Evolutionary conservation across 2,329 filamentous ascomycete genomes (phyloP).

Genomic region (Penicillium decumbens): DNA sequence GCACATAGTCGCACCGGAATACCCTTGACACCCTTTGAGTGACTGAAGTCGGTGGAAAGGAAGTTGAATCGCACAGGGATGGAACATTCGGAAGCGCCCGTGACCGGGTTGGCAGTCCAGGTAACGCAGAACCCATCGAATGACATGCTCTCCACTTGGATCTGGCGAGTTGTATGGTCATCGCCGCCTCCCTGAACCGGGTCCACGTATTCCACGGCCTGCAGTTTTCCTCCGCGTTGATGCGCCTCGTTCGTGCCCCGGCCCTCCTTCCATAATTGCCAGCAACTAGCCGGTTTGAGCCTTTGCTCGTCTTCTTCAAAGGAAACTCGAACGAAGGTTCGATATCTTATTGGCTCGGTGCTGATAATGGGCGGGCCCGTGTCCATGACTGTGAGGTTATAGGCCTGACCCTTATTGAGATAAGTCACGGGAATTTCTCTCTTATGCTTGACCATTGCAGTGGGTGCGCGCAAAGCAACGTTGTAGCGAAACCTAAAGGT

Average conservation of each 20-base stretch:
- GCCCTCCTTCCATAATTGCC: conserved; percentile 94
- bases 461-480: conserved; percentile 84
- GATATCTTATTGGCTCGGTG: conserved; percentile 64
- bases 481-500: conserved; percentile 71
- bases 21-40: conserved; percentile 97
- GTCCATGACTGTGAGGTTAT: conserved; percentile 79
- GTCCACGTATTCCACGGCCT: conserved; percentile 91
- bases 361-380: conserved; percentile 60
- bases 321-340: conserved; percentile 89
- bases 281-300: conserved; percentile 73
- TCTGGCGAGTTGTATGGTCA: conserved; percentile 55
- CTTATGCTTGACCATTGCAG: conserved; percentile 81
- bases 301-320: conserved; percentile 96
- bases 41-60: conserved; percentile 95
- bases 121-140: conserved; percentile 92
- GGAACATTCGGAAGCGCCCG: conserved; percentile 68
- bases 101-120: conserved; percentile 68
- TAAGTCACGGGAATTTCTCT: conserved; percentile 97
- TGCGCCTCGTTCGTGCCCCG: conserved; percentile 94
- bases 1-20: conserved; percentile 90
- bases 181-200: conserved; percentile 51
- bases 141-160: conserved; percentile 70
- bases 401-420: conserved; percentile 94
- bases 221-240: conserved; percentile 82
- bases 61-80: conserved; percentile 97